A percentile compares a stretch with the other conserved stretches of the same genome.
Evolutionary conservation across 73 alveolate species (phyloP).

Genomic region (Paramecium biaurelia): DNA sequence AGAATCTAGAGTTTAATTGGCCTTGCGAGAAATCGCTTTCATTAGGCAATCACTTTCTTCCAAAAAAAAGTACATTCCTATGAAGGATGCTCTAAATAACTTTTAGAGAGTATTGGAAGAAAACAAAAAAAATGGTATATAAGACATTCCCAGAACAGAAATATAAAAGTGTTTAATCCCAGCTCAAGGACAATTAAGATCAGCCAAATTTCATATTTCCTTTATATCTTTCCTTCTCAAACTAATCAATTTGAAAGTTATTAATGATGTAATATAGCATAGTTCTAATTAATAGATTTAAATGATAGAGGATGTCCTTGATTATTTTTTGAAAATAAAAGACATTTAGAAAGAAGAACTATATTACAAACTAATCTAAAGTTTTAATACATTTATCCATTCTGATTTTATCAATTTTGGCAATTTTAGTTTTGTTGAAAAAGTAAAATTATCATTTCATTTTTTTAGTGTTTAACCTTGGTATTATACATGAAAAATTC

Average conservation of each 20-base stretch:
- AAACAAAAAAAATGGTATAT: neutral
- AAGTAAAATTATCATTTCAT: neutral
- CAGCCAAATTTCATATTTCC: slow-evolving; percentile 38
- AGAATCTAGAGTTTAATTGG: slow-evolving; percentile 29
- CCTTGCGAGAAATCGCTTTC: slow-evolving; percentile 28
- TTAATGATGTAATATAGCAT: slow-evolving; percentile 8
- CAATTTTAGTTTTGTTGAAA: slow-evolving; percentile 46
- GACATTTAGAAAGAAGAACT: slow-evolving; percentile 20
- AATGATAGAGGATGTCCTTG: slow-evolving; percentile 30
- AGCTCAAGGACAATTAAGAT: neutral
- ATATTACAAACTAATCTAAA: neutral
- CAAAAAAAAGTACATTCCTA: slow-evolving; percentile 1
- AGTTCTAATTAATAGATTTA: neutral
- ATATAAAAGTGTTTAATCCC: slow-evolving; percentile 1
- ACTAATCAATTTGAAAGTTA: slow-evolving; percentile 17
- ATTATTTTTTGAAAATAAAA: neutral
- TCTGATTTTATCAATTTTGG: slow-evolving; percentile 38
- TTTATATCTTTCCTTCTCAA: slow-evolving; percentile 27
- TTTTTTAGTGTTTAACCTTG: neutral
- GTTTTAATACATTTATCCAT: slow-evolving; percentile 20
- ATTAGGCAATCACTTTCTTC: slow-evolving; percentile 5
- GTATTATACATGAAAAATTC: slow-evolving; percentile 31
- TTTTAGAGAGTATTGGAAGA: slow-evolving; percentile 23
- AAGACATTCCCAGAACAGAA: slow-evolving; percentile 38
- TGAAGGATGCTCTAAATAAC: slow-evolving; percentile 17